A percentile compares a stretch with the other conserved stretches of the same genome.
Conservation (phyloP, 371 early-diverging fungal genomes). For the Entomophthora muscae region DNA sequence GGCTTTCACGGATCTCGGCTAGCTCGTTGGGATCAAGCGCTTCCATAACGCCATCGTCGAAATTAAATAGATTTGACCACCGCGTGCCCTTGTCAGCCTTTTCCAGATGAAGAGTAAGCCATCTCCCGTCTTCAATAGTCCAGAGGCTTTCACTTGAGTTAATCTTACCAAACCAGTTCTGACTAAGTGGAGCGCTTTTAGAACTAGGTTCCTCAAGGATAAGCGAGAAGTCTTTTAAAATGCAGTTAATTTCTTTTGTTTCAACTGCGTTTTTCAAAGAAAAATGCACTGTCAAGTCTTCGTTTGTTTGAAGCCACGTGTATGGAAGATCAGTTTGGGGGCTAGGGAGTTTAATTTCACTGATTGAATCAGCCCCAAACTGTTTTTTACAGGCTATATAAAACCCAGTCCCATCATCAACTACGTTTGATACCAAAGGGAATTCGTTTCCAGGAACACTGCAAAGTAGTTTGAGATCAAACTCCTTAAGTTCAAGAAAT, state of each 20-base stretch:
- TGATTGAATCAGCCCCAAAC: background rate
- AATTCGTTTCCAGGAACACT: background rate
- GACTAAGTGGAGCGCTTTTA: background rate
- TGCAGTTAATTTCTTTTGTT: background rate
- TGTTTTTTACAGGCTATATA: background rate
- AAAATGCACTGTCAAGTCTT: constrained; percentile 2
- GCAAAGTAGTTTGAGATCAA: background rate
- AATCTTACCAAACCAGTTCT: constrained; percentile 17
- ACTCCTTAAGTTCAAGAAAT: background rate
- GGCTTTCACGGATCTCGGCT: constrained; percentile 28
- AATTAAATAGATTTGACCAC: constrained; percentile 58
- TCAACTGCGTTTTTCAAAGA: background rate
- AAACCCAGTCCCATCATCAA: background rate
- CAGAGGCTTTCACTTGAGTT: constrained; percentile 43
- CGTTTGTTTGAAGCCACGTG: constrained; percentile 5
- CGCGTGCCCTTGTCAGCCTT: constrained; percentile 39
- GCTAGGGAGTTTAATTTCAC: background rate
- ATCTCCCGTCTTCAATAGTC: constrained; percentile 42
- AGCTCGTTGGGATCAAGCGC: constrained; percentile 42
- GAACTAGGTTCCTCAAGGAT: background rate
- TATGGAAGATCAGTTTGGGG: background rate
- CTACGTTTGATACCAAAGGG: background rate
- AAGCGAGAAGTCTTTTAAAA: background rate
- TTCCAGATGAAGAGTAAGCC: constrained; percentile 44
- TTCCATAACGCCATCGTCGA: constrained; percentile 53